Conservation (phyloP, 78 protist genomes). For the Parvularia atlantis region DNA sequence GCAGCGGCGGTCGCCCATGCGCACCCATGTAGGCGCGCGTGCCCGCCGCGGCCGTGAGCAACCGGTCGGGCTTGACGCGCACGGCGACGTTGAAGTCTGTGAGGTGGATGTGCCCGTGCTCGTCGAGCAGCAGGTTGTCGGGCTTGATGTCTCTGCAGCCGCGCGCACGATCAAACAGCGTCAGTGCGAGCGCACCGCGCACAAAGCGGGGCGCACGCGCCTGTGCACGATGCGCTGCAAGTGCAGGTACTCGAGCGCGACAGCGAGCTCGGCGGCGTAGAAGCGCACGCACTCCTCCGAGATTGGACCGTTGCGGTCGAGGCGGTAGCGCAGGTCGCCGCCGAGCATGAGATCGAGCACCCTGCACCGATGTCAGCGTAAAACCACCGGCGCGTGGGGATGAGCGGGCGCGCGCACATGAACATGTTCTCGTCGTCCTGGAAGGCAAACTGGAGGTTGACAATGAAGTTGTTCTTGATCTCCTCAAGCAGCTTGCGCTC, state of each 20-base stretch:
- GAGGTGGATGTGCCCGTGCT: neutral
- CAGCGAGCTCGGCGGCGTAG: slow-evolving; percentile 24
- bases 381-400: neutral
- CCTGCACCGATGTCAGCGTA: neutral
- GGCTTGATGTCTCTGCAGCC: slow-evolving; percentile 14
- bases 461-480: slow-evolving; percentile 8
- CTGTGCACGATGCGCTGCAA: neutral
- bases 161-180: neutral
- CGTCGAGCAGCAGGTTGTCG: slow-evolving; percentile 8
- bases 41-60: slow-evolving; percentile 10
- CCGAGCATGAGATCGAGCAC: slow-evolving; percentile 30
- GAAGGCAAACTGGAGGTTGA: slow-evolving; percentile 27
- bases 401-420: neutral
- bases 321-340: slow-evolving; percentile 20
- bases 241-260: slow-evolving; percentile 20
- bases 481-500: slow-evolving; percentile 19
- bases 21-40: slow-evolving; percentile 24
- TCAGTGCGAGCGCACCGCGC: no score
- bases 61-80: slow-evolving; percentile 2
- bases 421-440: neutral
- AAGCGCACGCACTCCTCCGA: neutral
- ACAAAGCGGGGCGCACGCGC: neutral
- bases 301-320: slow-evolving; percentile 4
- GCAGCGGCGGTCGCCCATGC: no score
- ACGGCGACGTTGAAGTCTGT: slow-evolving; percentile 21